phyloP scores from a whole-genome alignment of 2,329 filamentous ascomycete genomes.

The Verticillium alfalfae region DNA sequence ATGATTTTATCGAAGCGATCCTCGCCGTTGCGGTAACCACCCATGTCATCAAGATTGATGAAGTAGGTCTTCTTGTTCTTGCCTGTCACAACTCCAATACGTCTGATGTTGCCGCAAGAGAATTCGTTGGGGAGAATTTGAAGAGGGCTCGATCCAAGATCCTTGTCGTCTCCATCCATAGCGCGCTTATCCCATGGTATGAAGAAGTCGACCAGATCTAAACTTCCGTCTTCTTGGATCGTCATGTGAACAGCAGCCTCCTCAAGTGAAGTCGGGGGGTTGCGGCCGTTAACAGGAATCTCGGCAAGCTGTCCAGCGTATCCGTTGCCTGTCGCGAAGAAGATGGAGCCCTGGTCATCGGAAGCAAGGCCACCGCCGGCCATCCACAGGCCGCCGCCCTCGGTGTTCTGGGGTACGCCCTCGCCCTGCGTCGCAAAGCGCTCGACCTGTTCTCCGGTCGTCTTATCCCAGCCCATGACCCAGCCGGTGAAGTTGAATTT shows the following conservation, averaged over 20 bases:
- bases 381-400: conserved; percentile 38
- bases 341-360: conserved; percentile 32
- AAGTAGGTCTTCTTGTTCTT: conserved; percentile 46
- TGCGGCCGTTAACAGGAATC: conserved; percentile 29
- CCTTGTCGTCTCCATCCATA: conserved; percentile 43
- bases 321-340: conserved; percentile 31
- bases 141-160: conserved; percentile 40
- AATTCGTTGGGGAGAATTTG: conserved; percentile 37
- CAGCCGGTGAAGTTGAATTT: conserved; percentile 51
- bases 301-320: conserved; percentile 32
- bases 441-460: conserved; percentile 28
- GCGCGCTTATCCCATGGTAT: conserved; percentile 47
- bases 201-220: conserved; percentile 45
- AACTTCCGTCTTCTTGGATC: conserved; percentile 30
- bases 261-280: conserved; percentile 33
- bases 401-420: conserved; percentile 27
- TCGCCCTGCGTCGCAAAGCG: conserved; percentile 33
- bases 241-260: conserved; percentile 39
- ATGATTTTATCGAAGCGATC: conserved; percentile 34
- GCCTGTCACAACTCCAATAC: conserved; percentile 43
- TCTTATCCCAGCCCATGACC: conserved; percentile 42
- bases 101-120: conserved; percentile 32
- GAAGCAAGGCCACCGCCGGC: conserved; percentile 31
- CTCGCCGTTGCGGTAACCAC: conserved; percentile 30
- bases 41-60: conserved; percentile 32